These are phyloP conservation scores for Euphorbia tirucalli DNA, from an alignment of 345 rosid genomes.

Conservation along the genomic window DNA sequence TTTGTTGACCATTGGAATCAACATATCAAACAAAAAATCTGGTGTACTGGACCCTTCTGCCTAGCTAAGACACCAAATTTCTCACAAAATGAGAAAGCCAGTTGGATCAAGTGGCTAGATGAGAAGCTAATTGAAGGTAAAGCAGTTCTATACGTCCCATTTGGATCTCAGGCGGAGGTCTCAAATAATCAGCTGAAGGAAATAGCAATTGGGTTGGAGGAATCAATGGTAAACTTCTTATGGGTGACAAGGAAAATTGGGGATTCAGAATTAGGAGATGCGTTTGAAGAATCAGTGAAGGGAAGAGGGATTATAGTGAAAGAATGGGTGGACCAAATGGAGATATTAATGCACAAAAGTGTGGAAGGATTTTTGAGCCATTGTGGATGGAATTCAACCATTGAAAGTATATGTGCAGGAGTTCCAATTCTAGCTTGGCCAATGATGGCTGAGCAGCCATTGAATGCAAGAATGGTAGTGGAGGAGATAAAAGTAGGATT, in stretches of 20 bases:
- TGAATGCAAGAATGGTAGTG: slow-evolving; percentile 57
- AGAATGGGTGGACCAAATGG: slow-evolving; percentile 72
- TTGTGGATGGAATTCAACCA: slow-evolving; percentile 82
- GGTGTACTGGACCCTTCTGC: slow-evolving; percentile 67
- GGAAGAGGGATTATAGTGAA: slow-evolving; percentile 54
- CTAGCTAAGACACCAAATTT: neutral
- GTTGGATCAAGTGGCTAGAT: slow-evolving; percentile 68
- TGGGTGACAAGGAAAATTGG: slow-evolving; percentile 54
- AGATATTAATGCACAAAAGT: slow-evolving; percentile 51
- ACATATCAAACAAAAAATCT: slow-evolving; percentile 14
- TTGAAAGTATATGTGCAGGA: slow-evolving; percentile 65
- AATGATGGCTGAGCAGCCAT: slow-evolving; percentile 69
- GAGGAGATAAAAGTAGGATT: slow-evolving; percentile 65
- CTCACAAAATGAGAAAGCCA: slow-evolving; percentile 25
- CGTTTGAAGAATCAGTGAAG: slow-evolving; percentile 44
- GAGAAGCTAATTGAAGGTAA: slow-evolving; percentile 39
- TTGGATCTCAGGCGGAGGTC: slow-evolving; percentile 74
- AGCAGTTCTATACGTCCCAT: slow-evolving; percentile 68
- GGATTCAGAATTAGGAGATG: slow-evolving; percentile 38
- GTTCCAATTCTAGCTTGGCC: slow-evolving; percentile 86
- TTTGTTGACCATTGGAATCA: slow-evolving; percentile 42
- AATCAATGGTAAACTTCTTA: slow-evolving; percentile 52
- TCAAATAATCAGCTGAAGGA: slow-evolving; percentile 49
- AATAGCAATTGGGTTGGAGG: slow-evolving; percentile 53
- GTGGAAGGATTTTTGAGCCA: slow-evolving; percentile 71